These are phyloP conservation scores for Thraustochytrium sp. DNA, from an alignment of 352 stramenopile genomes.

Conservation along the genomic window DNA sequence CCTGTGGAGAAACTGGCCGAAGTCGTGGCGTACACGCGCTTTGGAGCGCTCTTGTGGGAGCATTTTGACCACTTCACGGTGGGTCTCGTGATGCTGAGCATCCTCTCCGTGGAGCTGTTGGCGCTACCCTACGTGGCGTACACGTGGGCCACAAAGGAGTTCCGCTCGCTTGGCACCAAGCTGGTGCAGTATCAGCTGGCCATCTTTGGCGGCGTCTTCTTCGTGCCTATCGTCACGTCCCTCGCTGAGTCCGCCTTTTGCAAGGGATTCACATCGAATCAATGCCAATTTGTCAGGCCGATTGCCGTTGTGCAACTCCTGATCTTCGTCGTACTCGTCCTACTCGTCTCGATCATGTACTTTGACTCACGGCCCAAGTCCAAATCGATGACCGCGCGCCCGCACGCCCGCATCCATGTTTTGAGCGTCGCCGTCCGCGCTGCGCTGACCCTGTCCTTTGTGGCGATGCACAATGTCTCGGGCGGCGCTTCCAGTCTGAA, in stretches of 20 bases:
- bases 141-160: conserved; percentile 11
- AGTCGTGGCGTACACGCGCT: neutral
- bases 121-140: neutral
- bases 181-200: conserved; percentile 2
- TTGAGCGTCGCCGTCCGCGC: neutral
- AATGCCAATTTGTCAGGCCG: conserved; percentile 7
- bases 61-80: neutral
- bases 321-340: neutral
- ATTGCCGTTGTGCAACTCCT: neutral
- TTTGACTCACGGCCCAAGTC: conserved; percentile 8
- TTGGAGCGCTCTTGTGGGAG: neutral
- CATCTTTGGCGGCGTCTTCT: conserved; percentile 2
- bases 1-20: neutral
- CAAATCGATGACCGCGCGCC: neutral
- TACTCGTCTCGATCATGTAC: neutral
- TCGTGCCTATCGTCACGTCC: neutral
- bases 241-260: neutral
- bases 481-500: neutral
- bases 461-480: neutral
- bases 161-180: neutral
- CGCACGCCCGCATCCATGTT: neutral
- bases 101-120: neutral
- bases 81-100: neutral
- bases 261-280: neutral
- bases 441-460: neutral